These are phyloP conservation scores for Atkinsonella texensis DNA, from an alignment of 2,329 filamentous ascomycete genomes.

Conservation along the genomic window DNA sequence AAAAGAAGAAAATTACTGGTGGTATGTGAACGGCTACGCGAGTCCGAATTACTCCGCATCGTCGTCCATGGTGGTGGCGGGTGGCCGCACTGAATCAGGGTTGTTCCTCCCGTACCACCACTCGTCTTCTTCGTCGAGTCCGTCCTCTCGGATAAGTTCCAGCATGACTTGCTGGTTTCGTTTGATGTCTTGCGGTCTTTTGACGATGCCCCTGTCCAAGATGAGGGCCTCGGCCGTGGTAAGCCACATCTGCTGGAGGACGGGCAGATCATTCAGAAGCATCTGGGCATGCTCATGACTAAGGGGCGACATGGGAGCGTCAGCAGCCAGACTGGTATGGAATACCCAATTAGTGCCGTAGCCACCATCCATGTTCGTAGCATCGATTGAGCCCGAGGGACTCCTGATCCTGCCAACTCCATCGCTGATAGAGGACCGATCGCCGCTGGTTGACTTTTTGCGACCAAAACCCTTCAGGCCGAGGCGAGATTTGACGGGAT, in stretches of 20 bases:
- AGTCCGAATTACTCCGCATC: slow-evolving; percentile 26
- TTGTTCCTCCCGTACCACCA: slow-evolving; percentile 47
- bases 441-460: slow-evolving; percentile 39
- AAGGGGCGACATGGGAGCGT: slow-evolving; percentile 50
- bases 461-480: slow-evolving; percentile 42
- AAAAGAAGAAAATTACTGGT: not conserved
- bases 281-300: slow-evolving; percentile 36
- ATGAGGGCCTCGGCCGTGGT: slow-evolving; percentile 51
- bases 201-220: slow-evolving; percentile 45
- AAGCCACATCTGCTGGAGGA: slow-evolving; percentile 49
- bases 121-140: slow-evolving; percentile 45
- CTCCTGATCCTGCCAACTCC: slow-evolving; percentile 15
- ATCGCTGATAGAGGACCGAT: slow-evolving; percentile 14
- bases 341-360: slow-evolving; percentile 36
- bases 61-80: slow-evolving; percentile 38
- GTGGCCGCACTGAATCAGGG: slow-evolving; percentile 42
- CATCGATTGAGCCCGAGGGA: slow-evolving; percentile 19
- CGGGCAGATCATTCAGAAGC: slow-evolving; percentile 43
- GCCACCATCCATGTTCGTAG: slow-evolving; percentile 13
- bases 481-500: slow-evolving; percentile 36
- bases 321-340: slow-evolving; percentile 45
- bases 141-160: slow-evolving; percentile 52
- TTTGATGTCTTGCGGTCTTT: slow-evolving; percentile 47
- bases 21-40: too few relatives aligned
- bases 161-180: slow-evolving; percentile 50